phyloP scores from a whole-genome alignment of 1,284 basidiomycete genomes.

The Trichosporon sp. region DNA sequence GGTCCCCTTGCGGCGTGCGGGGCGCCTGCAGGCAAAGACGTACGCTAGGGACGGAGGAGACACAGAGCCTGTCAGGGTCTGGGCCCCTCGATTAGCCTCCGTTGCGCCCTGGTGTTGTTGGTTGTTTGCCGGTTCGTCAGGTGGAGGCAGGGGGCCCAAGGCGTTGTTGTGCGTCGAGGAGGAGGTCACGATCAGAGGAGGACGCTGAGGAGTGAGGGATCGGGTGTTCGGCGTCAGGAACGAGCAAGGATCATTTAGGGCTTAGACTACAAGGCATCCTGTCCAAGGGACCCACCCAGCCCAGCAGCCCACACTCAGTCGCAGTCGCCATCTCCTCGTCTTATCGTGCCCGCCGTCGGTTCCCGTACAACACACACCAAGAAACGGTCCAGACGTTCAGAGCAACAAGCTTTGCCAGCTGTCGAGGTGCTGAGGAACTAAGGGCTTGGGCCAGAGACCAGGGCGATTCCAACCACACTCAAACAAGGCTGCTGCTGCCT shows the following conservation, averaged over 20 bases:
- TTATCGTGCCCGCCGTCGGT: not conserved
- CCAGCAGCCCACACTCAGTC: too few relatives aligned
- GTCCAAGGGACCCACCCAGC: not conserved
- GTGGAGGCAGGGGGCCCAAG: too few relatives aligned
- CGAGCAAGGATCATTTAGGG: not conserved
- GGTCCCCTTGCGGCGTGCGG: not conserved
- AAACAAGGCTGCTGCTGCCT: not conserved
- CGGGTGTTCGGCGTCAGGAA: not conserved
- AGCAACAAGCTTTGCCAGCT: too few relatives aligned
- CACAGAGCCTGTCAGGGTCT: constrained; percentile 6
- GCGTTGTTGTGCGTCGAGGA: too few relatives aligned
- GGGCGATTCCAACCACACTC: not conserved
- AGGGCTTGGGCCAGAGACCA: too few relatives aligned
- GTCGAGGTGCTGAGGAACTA: not conserved
- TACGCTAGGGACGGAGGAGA: not conserved
- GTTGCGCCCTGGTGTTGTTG: not conserved
- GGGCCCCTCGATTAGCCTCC: constrained; percentile 1
- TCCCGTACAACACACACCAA: not conserved
- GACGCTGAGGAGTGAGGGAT: not conserved
- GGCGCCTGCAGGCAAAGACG: not conserved
- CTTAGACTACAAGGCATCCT: not conserved
- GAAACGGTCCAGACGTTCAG: too few relatives aligned
- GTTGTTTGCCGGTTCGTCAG: too few relatives aligned
- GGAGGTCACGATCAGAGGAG: not conserved
- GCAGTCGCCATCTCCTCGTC: too few relatives aligned